A percentile compares a stretch with the other conserved stretches of the same genome.
These are phyloP conservation scores for Aspergillus alliaceus DNA, from an alignment of 2,329 filamentous ascomycete species.

Conservation along the genomic window DNA sequence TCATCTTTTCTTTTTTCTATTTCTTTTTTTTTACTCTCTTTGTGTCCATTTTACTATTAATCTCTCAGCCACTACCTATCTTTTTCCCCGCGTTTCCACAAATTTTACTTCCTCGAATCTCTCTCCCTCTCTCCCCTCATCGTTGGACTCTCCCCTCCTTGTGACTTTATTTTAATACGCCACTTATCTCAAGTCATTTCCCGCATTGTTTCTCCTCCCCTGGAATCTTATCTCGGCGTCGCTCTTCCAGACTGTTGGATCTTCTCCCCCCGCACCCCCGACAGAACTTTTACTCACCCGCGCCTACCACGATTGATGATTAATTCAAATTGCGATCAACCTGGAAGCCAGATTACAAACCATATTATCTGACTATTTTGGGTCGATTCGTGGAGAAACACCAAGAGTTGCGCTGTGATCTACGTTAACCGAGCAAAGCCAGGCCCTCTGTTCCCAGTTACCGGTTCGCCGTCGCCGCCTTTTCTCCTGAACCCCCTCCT, in stretches of 20 bases:
- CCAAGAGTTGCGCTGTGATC: neutral
- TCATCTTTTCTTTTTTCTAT: neutral
- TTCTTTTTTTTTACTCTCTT: neutral
- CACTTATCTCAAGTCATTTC: neutral
- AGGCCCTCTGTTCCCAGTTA: neutral
- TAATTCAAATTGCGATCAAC: neutral
- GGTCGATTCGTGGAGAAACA: neutral
- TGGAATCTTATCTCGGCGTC: neutral
- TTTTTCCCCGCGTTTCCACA: constrained; percentile 6
- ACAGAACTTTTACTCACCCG: constrained; percentile 12
- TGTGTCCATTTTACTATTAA: neutral
- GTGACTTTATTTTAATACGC: neutral
- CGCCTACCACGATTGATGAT: neutral
- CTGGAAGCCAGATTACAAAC: neutral
- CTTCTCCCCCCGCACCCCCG: constrained; percentile 11
- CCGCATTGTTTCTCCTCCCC: constrained; percentile 1
- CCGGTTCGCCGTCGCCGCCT: constrained; percentile 3
- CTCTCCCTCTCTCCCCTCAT: neutral
- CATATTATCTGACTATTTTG: neutral
- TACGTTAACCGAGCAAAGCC: neutral
- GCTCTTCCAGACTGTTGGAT: neutral
- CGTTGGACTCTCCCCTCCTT: constrained; percentile 2
- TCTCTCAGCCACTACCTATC: neutral
- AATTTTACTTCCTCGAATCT: neutral
- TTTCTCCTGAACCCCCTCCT: neutral